Evolutionary conservation across 2,329 filamentous ascomycete species (phyloP).

Genomic region (Sporothrix brasiliensis): DNA sequence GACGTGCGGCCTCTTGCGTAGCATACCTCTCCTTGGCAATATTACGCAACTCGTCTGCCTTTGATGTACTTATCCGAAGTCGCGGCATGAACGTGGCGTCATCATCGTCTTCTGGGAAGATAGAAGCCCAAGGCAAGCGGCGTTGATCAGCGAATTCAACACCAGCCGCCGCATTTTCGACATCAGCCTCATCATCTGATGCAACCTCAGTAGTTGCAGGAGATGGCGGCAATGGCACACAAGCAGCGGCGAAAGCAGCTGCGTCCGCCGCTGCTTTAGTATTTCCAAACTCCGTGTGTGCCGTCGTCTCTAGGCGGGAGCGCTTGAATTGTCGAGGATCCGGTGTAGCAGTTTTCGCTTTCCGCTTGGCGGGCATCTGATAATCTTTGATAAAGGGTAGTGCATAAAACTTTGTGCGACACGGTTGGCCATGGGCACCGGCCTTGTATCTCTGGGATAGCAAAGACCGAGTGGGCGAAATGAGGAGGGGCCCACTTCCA

Average conservation of each 20-base stretch:
- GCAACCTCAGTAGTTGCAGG: conserved; percentile 32
- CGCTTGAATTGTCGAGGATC: conserved; percentile 30
- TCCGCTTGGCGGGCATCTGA: conserved; percentile 32
- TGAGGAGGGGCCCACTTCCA: conserved; percentile 24
- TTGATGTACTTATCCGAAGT: conserved; percentile 37
- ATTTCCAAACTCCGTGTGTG: not conserved
- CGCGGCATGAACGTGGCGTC: conserved; percentile 26
- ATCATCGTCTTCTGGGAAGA: conserved; percentile 29
- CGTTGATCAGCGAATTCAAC: not conserved
- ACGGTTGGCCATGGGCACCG: not conserved
- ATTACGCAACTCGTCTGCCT: conserved; percentile 38
- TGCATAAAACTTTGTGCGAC: not conserved
- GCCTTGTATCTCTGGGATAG: conserved; percentile 30
- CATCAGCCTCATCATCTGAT: conserved; percentile 29
- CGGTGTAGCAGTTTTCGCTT: conserved; percentile 7
- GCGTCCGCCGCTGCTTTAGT: conserved; percentile 27
- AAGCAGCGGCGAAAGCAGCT: conserved; percentile 1
- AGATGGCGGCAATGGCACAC: conserved; percentile 34
- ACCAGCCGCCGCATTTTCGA: not conserved
- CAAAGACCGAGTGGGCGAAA: conserved; percentile 31
- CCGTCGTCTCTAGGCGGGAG: conserved; percentile 25
- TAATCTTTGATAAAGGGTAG: conserved; percentile 23
- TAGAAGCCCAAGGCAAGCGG: conserved; percentile 27
- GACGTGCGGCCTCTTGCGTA: conserved; percentile 36
- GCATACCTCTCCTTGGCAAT: conserved; percentile 34